These are phyloP conservation scores for Takashimella tepidaria DNA, from an alignment of 1,284 basidiomycete species.

Conservation along the genomic window DNA sequence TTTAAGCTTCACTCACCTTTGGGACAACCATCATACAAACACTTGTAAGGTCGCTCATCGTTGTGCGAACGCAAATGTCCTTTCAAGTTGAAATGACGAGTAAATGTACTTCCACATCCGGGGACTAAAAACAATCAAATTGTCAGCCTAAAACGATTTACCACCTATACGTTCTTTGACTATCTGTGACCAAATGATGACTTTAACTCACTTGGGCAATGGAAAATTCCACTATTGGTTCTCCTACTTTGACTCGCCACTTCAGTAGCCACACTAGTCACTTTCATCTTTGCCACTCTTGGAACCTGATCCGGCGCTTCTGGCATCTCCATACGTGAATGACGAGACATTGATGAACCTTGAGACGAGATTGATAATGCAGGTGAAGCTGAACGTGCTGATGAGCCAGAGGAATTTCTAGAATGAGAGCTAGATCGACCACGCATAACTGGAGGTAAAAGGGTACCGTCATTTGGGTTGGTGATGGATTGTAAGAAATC, in stretches of 20 bases:
- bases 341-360: slow-evolving; percentile 35
- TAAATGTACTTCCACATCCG: slow-evolving; percentile 92
- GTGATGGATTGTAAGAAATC: slow-evolving; percentile 44
- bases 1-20: slow-evolving; percentile 56
- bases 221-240: slow-evolving; percentile 83
- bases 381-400: slow-evolving; percentile 37
- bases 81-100: slow-evolving; percentile 57
- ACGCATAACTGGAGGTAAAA: slow-evolving; percentile 35
- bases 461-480: slow-evolving; percentile 38
- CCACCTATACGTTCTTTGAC: too few species aligned
- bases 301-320: slow-evolving; percentile 19
- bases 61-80: slow-evolving; percentile 95
- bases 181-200: too few species aligned
- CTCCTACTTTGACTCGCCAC: slow-evolving; percentile 81
- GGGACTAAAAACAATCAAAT: slow-evolving; percentile 57
- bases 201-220: slow-evolving; percentile 63
- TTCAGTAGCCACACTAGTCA: slow-evolving; percentile 91
- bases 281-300: slow-evolving; percentile 81
- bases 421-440: slow-evolving; percentile 36
- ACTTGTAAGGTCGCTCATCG: slow-evolving; percentile 88
- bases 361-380: slow-evolving; percentile 42
- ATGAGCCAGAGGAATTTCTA: slow-evolving; percentile 39
- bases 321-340: slow-evolving; percentile 39
- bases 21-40: slow-evolving; percentile 85
- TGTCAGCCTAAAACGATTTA: too few species aligned